phyloP scores from a whole-genome alignment of 257 asterid species.

The Capsicum chinense region DNA sequence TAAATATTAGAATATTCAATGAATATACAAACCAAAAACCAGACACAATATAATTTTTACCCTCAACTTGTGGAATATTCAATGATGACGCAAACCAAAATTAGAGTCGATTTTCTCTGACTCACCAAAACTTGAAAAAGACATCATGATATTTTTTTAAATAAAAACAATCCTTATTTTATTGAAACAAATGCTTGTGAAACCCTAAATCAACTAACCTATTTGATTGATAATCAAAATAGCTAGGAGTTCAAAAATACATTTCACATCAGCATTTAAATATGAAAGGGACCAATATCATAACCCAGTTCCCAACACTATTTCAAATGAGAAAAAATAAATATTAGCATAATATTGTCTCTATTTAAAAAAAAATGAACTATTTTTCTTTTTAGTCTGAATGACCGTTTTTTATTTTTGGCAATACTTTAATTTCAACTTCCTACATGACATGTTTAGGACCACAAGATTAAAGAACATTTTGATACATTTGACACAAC shows the following conservation, averaged over 20 bases:
- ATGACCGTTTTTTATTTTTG: too few species aligned
- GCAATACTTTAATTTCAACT: too few species aligned
- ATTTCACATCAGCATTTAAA: background rate
- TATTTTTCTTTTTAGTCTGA: too few species aligned
- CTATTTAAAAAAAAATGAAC: too few species aligned
- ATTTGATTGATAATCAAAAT: background rate
- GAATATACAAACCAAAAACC: background rate
- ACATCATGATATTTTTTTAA: background rate
- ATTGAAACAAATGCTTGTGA: background rate
- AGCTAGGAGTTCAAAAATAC: background rate
- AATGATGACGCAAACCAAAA: constrained; percentile 37
- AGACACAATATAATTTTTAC: background rate
- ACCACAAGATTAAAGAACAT: too few species aligned
- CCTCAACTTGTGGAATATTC: constrained; percentile 46
- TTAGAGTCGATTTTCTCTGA: constrained; percentile 25
- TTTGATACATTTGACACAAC: too few species aligned
- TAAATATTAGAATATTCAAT: background rate
- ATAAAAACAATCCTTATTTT: background rate
- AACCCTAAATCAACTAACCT: constrained; percentile 9
- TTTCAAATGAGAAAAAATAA: background rate
- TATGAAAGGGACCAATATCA: background rate
- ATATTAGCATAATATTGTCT: too few species aligned
- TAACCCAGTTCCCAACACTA: background rate
- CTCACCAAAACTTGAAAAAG: constrained; percentile 1
- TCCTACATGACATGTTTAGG: too few species aligned